Conservation (phyloP, 495 filamentous ascomycete genomes). For the Penicillium pancosmium region DNA sequence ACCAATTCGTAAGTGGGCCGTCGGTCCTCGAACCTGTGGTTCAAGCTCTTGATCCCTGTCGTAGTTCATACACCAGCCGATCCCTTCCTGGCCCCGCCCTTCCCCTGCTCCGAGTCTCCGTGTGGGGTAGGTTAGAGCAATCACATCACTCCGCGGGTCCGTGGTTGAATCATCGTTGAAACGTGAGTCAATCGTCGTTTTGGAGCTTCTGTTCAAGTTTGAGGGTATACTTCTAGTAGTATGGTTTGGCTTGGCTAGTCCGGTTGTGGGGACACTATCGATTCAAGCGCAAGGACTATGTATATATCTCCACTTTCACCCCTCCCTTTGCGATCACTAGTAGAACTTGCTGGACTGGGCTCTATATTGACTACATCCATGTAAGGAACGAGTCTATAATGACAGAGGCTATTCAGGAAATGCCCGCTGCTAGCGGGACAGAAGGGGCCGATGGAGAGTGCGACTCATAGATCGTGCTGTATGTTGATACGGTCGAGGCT, state of each 20-base stretch:
- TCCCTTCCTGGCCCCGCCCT: too few relatives aligned
- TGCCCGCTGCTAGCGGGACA: constrained; percentile 15
- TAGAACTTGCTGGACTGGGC: background rate
- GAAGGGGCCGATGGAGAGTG: background rate
- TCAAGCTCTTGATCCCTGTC: too few relatives aligned
- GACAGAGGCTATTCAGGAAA: constrained; percentile 34
- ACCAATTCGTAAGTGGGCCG: too few relatives aligned
- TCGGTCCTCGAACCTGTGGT: too few relatives aligned
- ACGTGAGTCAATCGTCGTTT: background rate
- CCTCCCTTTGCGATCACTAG: too few relatives aligned
- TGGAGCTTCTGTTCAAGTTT: background rate
- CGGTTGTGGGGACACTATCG: background rate
- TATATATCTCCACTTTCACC: background rate
- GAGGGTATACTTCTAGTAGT: too few relatives aligned
- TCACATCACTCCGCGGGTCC: background rate
- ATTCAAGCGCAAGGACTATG: background rate
- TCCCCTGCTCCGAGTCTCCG: background rate
- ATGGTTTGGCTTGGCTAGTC: background rate
- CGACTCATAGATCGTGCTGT: constrained; percentile 22
- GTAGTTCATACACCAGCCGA: too few relatives aligned
- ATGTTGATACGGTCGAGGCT: constrained; percentile 44
- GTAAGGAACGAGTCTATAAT: background rate
- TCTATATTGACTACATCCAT: background rate
- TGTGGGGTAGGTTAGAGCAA: background rate
- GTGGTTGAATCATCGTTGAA: background rate